Percentiles rank a stretch among this genome's conserved stretches.
Conservation (phyloP, 495 filamentous ascomycete species). For the Daldinia childiae region DNA sequence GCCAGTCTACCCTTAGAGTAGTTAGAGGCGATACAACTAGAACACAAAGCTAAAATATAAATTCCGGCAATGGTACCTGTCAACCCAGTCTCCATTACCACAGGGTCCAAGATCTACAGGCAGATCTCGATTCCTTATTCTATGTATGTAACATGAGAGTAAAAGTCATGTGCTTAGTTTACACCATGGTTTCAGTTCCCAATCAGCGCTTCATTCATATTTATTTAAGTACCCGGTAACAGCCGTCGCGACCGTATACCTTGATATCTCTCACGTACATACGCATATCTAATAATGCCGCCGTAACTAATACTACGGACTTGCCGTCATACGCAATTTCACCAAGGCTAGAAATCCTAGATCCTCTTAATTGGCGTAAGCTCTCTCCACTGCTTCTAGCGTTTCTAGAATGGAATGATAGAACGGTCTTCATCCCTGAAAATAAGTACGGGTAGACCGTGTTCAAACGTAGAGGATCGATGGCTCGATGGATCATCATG, state of each 20-base stretch:
- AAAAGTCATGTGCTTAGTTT: not conserved
- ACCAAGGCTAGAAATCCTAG: slow-evolving; percentile 13
- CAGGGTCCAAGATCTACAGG: not conserved
- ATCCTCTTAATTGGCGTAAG: slow-evolving; percentile 8
- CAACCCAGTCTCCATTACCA: not conserved
- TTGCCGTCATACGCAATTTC: slow-evolving; percentile 29
- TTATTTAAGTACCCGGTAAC: not conserved
- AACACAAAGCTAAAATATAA: not conserved
- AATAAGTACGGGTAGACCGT: slow-evolving; percentile 29
- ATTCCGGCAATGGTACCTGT: not conserved
- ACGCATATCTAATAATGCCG: not conserved
- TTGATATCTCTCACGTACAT: not conserved
- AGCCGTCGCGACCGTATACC: not conserved
- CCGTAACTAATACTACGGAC: slow-evolving; percentile 19
- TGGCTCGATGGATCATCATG: slow-evolving; percentile 25
- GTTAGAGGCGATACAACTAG: not conserved
- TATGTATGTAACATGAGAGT: not conserved
- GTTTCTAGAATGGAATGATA: slow-evolving; percentile 37
- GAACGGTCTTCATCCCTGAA: slow-evolving; percentile 18
- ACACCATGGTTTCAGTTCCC: not conserved
- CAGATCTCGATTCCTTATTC: not conserved
- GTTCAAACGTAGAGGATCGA: slow-evolving; percentile 17
- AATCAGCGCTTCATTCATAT: not conserved
- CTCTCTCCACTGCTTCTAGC: slow-evolving; percentile 35
- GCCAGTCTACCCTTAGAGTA: not conserved